A percentile compares a stretch with the other conserved stretches of the same genome.
Evolutionary conservation across 2,329 filamentous ascomycete species (phyloP).

Genomic region (Blastomyces emzantsi): DNA sequence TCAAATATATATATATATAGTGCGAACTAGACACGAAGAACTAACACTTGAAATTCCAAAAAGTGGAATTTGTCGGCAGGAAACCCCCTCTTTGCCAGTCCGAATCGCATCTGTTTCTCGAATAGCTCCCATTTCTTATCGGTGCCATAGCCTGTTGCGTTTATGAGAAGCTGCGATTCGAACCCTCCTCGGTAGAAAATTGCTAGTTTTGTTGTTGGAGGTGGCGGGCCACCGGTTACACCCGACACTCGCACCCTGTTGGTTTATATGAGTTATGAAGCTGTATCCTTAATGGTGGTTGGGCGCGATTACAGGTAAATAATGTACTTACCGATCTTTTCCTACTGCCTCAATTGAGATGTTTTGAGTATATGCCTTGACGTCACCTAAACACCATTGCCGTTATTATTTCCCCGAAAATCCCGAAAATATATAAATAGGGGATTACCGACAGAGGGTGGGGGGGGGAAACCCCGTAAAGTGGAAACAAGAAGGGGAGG

Average conservation of each 20-base stretch:
- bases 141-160: constrained; percentile 43
- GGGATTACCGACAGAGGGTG: too few relatives aligned
- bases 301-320: not conserved
- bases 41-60: constrained; percentile 45
- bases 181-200: constrained; percentile 44
- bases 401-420: not conserved
- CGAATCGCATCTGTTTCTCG: constrained; percentile 40
- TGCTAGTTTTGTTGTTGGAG: constrained; percentile 46
- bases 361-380: constrained; percentile 35
- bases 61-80: constrained; percentile 37
- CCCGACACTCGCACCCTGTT: constrained; percentile 37
- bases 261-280: not conserved
- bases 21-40: not conserved
- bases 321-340: constrained; percentile 21
- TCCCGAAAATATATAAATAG: not conserved
- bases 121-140: constrained; percentile 43
- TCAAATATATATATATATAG: not conserved
- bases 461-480: too few relatives aligned
- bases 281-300: not conserved
- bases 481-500: not conserved
- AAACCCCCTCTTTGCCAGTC: constrained; percentile 33
- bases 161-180: constrained; percentile 39
- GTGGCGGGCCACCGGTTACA: constrained; percentile 37
- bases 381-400: constrained; percentile 17
- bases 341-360: constrained; percentile 32